Evolutionary conservation across 495 filamentous ascomycete species (phyloP).

Genomic region (Daldinia decipiens): DNA sequence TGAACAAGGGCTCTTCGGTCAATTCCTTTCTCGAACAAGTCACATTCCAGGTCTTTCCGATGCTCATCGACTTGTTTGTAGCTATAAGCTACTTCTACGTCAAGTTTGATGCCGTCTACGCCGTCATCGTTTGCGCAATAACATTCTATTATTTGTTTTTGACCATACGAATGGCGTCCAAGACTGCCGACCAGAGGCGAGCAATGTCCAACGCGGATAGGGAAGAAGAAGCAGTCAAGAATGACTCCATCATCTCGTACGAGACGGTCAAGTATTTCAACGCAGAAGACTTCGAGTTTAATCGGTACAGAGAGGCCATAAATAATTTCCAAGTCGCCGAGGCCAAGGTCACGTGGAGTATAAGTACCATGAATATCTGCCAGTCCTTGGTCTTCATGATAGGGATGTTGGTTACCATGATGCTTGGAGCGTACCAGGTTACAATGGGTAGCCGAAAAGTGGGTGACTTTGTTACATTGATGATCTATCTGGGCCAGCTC

Average conservation of each 20-base stretch:
- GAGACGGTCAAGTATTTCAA: conserved; percentile 99
- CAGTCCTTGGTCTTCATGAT: conserved; percentile 95
- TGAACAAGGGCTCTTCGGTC: conserved; percentile 95
- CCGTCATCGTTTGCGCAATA: conserved; percentile 87
- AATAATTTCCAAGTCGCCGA: conserved; percentile 84
- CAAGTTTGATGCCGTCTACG: conserved; percentile 86
- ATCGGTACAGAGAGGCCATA: conserved; percentile 72
- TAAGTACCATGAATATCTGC: conserved; percentile 92
- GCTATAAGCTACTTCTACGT: conserved; percentile 88
- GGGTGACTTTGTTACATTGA: conserved; percentile 79
- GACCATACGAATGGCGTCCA: conserved; percentile 94
- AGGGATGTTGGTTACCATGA: conserved; percentile 83
- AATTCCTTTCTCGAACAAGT: conserved; percentile 96
- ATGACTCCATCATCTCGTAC: conserved; percentile 97
- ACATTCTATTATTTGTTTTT: conserved; percentile 97
- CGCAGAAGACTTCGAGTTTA: conserved; percentile 92
- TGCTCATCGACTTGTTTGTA: conserved; percentile 89
- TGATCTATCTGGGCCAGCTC: conserved; percentile 92
- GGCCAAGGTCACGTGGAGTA: conserved; percentile 85
- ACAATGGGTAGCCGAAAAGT: conserved; percentile 74
- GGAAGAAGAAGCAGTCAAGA: conserved; percentile 97
- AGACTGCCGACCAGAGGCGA: conserved; percentile 86
- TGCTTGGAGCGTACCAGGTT: conserved; percentile 90
- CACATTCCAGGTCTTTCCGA: conserved; percentile 93
- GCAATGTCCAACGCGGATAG: conserved; percentile 94